Conservation (phyloP, 331 rosid species). For the Acacia concinna region DNA sequence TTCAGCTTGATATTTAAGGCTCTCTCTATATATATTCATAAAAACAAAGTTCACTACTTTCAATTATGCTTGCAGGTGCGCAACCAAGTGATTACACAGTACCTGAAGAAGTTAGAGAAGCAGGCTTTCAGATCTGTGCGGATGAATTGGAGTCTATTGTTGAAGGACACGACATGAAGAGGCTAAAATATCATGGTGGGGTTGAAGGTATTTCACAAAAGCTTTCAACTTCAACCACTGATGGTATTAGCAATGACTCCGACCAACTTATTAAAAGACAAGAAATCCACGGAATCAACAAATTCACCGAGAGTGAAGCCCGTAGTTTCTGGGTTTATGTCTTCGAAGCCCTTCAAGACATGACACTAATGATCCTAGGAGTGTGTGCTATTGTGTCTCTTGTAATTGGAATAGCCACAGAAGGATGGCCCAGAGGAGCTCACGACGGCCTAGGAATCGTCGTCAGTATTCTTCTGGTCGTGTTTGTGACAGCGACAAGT, state of each 20-base stretch:
- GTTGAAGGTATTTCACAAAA: slow-evolving; percentile 65
- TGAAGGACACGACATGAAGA: slow-evolving; percentile 78
- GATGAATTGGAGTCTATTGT: slow-evolving; percentile 88
- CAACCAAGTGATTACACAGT: slow-evolving; percentile 66
- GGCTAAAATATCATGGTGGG: slow-evolving; percentile 81
- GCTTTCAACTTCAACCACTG: slow-evolving; percentile 59
- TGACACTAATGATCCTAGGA: slow-evolving; percentile 93
- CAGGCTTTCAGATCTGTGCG: slow-evolving; percentile 79
- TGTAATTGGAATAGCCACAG: slow-evolving; percentile 67
- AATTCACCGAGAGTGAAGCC: slow-evolving; percentile 68
- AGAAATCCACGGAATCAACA: slow-evolving; percentile 72
- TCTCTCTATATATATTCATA: too few relatives aligned
- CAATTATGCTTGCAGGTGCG: slow-evolving; percentile 56
- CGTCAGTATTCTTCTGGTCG: slow-evolving; percentile 85
- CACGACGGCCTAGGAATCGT: slow-evolving; percentile 96
- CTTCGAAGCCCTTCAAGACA: slow-evolving; percentile 92
- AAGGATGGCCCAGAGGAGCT: slow-evolving; percentile 94
- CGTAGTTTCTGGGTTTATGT: slow-evolving; percentile 81
- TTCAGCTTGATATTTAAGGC: slow-evolving; percentile 1
- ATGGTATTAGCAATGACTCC: slow-evolving; percentile 52
- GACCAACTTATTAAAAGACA: slow-evolving; percentile 50
- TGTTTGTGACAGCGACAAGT: slow-evolving; percentile 84
- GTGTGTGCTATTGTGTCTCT: slow-evolving; percentile 81
- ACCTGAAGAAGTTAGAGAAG: slow-evolving; percentile 72
- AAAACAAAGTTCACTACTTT: neutral